Base-by-base conservation (phyloP, 1,139 yeast genomes). In the Sugiyamaella pinicola region DNA sequence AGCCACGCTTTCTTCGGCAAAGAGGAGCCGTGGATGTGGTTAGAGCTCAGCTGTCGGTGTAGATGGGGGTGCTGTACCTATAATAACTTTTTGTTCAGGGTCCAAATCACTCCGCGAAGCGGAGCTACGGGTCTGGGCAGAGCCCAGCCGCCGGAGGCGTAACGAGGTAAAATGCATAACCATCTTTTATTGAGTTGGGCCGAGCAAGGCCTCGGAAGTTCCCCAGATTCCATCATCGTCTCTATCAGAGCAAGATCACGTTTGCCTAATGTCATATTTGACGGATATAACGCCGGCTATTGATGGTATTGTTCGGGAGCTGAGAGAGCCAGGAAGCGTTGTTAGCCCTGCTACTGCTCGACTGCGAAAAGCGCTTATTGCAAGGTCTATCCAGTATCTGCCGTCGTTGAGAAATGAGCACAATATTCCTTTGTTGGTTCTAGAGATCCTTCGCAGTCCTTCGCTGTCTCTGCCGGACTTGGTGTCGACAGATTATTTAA, bases 361-460 rank as follows among this genome's bases (percentile, higher is more conserved):
- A 17, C 48, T 15, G 41, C n/a, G 43, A 28, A 46, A 38, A 29
- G 37, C 44, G 2, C 49, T 46, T 38, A 39, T 35, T 19, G 33
- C 19, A 17, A 80, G 81, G 60, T 60, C 82, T 9, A 82, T 78
- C 44, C 81, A 82, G 62, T 82, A 83, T 63, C 68, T 84, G 35
- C 90, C 93, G 0, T 78, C 75, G 37, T 72, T 86, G 42, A 83
- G 82, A 62, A 78, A 79, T 52, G 82, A 78, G 52, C 75, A 74
- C 53, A 85, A 86, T 63, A 68, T 86, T 31, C 69, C 77, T 37
- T 64, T 84, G 3, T 65, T 85, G 4, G 65, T 83, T 2, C 71
- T 76, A 15, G 78, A 80, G 50, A 74, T 84, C 47, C 67, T 83
- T 49, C 70, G 73, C 58, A 79, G 78, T 49, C 77, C 80, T 0